Evolutionary conservation across 2,329 filamentous ascomycete species (phyloP).

Genomic region (Zymoseptoria passerinii): DNA sequence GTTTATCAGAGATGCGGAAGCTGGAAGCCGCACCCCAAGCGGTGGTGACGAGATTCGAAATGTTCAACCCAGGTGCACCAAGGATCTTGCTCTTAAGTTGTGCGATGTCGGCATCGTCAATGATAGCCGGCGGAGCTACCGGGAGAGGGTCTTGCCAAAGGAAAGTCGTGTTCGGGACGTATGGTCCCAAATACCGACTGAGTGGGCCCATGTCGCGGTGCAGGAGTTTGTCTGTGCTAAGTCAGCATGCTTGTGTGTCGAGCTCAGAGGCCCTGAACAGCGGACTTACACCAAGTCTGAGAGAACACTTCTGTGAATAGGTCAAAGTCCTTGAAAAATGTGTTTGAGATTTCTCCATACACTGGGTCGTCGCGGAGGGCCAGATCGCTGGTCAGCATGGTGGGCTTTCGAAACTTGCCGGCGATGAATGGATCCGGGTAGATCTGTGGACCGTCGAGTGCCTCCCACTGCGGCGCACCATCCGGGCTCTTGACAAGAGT

Average conservation of each 20-base stretch:
- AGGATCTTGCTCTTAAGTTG: slow-evolving; percentile 62
- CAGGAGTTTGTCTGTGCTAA: slow-evolving; percentile 44
- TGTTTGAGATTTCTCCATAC: slow-evolving; percentile 70
- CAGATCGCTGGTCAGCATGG: slow-evolving; percentile 69
- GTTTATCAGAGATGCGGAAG: slow-evolving; percentile 70
- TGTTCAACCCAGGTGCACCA: slow-evolving; percentile 48
- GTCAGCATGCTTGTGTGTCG: slow-evolving; percentile 55
- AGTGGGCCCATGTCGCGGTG: slow-evolving; percentile 72
- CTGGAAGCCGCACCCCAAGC: slow-evolving; percentile 65
- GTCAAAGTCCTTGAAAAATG: slow-evolving; percentile 60
- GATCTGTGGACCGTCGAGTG: slow-evolving; percentile 57
- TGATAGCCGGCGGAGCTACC: slow-evolving; percentile 45
- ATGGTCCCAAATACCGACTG: slow-evolving; percentile 63
- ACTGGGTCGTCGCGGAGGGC: slow-evolving; percentile 61
- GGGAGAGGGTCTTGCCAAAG: slow-evolving; percentile 70
- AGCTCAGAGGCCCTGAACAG: not conserved
- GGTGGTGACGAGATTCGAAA: slow-evolving; percentile 54
- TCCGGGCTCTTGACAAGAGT: slow-evolving; percentile 66
- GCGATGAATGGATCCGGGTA: slow-evolving; percentile 65
- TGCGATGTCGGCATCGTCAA: slow-evolving; percentile 54
- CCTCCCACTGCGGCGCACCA: slow-evolving; percentile 69
- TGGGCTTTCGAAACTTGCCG: slow-evolving; percentile 62
- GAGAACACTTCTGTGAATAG: slow-evolving; percentile 61
- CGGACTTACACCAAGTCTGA: slow-evolving; percentile 67
- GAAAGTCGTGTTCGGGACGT: slow-evolving; percentile 61